Base-by-base conservation (phyloP, 23 red algal genomes). In the Cyanidium caldarium region DNA sequence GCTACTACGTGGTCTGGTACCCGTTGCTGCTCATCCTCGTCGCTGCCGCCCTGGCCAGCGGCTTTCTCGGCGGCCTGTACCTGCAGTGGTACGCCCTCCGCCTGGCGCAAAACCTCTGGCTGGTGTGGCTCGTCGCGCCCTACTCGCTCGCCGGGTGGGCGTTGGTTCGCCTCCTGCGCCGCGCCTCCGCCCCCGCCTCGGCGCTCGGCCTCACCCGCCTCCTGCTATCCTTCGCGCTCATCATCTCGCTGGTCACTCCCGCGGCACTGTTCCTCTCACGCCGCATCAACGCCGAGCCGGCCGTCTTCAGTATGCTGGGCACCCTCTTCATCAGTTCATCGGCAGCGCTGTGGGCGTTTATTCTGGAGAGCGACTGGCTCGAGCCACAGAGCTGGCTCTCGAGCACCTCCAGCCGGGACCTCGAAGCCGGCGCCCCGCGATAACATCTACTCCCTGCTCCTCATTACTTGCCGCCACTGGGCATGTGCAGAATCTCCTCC, bases 351-450 rank as follows among this genome's bases (percentile, higher is more conserved):
- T 61, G 51, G 51, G 51, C 51, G 10, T 61, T 61, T 25, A 28
- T 61, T 12, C 21, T 61, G 51, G 51, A 61, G 23, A 61, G 51
- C 31, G 51, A 61, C 51, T 61, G 51, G 51, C 51, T 61, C 10
- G 51, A 61, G 51, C 51, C 51, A 28, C 10, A 28, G 31, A 61
- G n/a, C 10, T 61, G 51, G 51, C 51, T 61, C 51, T 16, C 19
- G 10, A 7, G 10, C 23, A 12, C 13, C 5, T 16, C 10, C 10
- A 5, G n/a, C 7, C 31, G n/a, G 10, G 31, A 61, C 23, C 7
- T 28, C n/a, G 19, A 28, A n/a, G n/a, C n/a, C n/a, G n/a, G n/a
- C n/a, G n/a, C n/a, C n/a, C n/a, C n/a, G n/a, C n/a, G n/a, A n/a
- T n/a, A n/a, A n/a, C n/a, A n/a, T n/a, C n/a, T n/a, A n/a, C n/a